A percentile compares a stretch with the other conserved stretches of the same genome.
These are phyloP conservation scores for Xylaria polymorpha DNA, from an alignment of 2,329 filamentous ascomycete species.

Conservation along the genomic window DNA sequence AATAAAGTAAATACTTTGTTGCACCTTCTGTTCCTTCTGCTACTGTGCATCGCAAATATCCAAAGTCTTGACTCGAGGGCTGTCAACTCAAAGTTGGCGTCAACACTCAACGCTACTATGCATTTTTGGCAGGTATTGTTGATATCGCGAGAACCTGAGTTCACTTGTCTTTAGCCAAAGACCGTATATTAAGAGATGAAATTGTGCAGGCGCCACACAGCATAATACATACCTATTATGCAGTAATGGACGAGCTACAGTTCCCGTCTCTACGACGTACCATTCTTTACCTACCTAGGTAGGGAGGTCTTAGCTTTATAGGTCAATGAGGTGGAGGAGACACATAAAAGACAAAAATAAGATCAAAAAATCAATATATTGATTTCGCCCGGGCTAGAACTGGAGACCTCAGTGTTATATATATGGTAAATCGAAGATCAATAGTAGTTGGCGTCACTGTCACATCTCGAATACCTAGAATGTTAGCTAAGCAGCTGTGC, in stretches of 20 bases:
- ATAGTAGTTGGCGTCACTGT: too few species aligned
- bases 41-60: neutral
- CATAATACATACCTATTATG: neutral
- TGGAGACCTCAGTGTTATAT: conserved; percentile 56
- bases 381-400: conserved; percentile 52
- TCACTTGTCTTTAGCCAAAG: too few species aligned
- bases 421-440: too few species aligned
- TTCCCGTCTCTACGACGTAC: too few species aligned
- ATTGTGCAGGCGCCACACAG: too few species aligned
- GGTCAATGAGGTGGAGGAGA: neutral
- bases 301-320: neutral
- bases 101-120: neutral
- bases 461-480: too few species aligned
- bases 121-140: neutral
- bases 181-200: too few species aligned
- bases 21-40: neutral
- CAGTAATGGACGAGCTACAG: neutral
- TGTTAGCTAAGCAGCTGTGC: too few species aligned
- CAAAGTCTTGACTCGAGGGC: neutral
- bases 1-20: conserved; percentile 25
- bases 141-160: neutral
- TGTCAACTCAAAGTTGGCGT: neutral
- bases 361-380: conserved; percentile 17
- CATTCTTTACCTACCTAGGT: too few species aligned
- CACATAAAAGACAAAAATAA: neutral